Conservation (phyloP, 2,329 filamentous ascomycete species). For the Diplodia seriata region DNA sequence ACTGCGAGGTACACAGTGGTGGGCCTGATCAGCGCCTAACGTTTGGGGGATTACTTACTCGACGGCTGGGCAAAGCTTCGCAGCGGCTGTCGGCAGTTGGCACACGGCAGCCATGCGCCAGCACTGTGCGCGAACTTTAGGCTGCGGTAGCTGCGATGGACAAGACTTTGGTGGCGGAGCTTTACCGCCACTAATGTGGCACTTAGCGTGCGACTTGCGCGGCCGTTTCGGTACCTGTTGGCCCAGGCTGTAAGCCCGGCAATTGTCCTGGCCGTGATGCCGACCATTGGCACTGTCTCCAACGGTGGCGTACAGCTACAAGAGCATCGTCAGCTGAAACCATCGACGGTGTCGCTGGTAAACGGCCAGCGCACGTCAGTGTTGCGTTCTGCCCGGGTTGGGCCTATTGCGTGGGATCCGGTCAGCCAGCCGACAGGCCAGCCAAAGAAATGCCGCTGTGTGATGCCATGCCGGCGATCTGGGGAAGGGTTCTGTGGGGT, state of each 20-base stretch:
- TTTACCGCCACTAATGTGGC: conserved; percentile 3
- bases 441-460: not conserved
- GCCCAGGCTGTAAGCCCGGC: not conserved
- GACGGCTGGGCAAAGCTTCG: not conserved
- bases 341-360: not conserved
- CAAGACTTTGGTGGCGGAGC: conserved; percentile 19
- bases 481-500: conserved; percentile 26
- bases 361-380: not conserved
- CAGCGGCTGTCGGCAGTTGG: conserved; percentile 2
- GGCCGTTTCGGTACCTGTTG: conserved; percentile 18
- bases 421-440: not conserved
- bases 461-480: conserved; percentile 14
- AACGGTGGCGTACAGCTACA: not conserved
- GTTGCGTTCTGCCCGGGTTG: not conserved
- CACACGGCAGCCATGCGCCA: not conserved
- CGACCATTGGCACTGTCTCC: not conserved
- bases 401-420: not conserved
- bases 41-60: not conserved
- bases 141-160: not conserved
- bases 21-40: not conserved
- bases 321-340: not conserved
- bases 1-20: not conserved
- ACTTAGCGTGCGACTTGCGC: conserved; percentile 9
- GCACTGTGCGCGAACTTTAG: not conserved
- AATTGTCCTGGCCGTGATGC: not conserved